phyloP scores from a whole-genome alignment of 163 green algal genomes.

The Scenedesmus sp. region DNA sequence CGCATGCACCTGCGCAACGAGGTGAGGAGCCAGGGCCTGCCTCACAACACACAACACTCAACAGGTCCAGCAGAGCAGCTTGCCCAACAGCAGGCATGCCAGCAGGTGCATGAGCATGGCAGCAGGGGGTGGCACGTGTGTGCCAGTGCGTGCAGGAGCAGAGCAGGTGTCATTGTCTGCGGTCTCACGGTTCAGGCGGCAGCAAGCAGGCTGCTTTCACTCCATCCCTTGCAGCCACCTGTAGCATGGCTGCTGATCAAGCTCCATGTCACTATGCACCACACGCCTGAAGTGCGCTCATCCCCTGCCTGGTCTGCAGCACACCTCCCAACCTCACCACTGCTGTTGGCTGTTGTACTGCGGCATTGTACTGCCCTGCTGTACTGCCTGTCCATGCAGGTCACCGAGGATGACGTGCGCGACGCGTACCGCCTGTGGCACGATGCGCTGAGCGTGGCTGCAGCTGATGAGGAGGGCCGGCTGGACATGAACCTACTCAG shows the following conservation, averaged over 20 bases:
- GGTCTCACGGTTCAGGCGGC: neutral
- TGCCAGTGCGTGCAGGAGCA: neutral
- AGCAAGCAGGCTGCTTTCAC: neutral
- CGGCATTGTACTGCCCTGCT: neutral
- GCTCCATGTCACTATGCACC: neutral
- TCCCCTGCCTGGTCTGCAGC: neutral
- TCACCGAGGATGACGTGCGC: constrained; percentile 51
- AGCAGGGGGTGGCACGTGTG: neutral
- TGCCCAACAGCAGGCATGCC: neutral
- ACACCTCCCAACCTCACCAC: neutral
- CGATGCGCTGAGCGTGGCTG: constrained; percentile 40
- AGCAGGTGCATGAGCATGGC: neutral
- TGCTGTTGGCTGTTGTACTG: too few species aligned
- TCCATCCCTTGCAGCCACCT: neutral
- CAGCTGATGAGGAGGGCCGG: constrained; percentile 44
- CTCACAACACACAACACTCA: too few species aligned
- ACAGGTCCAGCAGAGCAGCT: too few species aligned
- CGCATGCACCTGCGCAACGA: constrained; percentile 86
- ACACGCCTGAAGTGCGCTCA: neutral
- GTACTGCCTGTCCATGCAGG: neutral
- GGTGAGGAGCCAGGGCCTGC: constrained; percentile 51
- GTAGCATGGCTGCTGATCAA: too few species aligned
- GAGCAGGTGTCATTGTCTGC: neutral
- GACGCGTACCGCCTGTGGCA: constrained; percentile 51
- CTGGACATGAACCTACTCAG: constrained; percentile 50